Percentiles rank a stretch among this genome's conserved stretches.
Conservation (phyloP, 2,329 filamentous ascomycete species). For the Fusarium subtropicale region DNA sequence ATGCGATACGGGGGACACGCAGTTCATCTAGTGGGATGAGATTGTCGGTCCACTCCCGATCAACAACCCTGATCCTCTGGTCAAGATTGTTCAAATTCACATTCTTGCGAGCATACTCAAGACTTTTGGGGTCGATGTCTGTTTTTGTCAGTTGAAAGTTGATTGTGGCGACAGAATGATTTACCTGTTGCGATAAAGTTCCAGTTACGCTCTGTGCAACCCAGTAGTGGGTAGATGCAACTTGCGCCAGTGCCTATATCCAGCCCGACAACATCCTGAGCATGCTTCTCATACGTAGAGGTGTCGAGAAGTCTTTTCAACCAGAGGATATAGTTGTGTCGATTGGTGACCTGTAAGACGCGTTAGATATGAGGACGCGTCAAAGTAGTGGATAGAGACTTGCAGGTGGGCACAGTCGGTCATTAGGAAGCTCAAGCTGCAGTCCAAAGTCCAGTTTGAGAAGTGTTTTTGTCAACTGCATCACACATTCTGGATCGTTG, state of each 20-base stretch:
- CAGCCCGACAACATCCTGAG: slow-evolving; percentile 72
- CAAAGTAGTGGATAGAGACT: slow-evolving; percentile 29
- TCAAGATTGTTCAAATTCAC: slow-evolving; percentile 73
- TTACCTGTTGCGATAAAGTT: slow-evolving; percentile 73
- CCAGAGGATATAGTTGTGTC: slow-evolving; percentile 93
- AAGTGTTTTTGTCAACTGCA: slow-evolving; percentile 84
- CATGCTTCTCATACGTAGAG: slow-evolving; percentile 63
- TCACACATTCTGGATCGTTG: slow-evolving; percentile 77
- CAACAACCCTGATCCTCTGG: slow-evolving; percentile 71
- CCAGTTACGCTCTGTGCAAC: slow-evolving; percentile 78
- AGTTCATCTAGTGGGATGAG: slow-evolving; percentile 74
- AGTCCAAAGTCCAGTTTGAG: slow-evolving; percentile 81
- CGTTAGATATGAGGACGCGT: slow-evolving; percentile 15
- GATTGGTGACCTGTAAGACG: slow-evolving; percentile 63
- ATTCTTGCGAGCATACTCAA: slow-evolving; percentile 75
- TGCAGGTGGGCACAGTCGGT: slow-evolving; percentile 89
- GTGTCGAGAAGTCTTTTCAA: slow-evolving; percentile 84
- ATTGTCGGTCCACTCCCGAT: slow-evolving; percentile 61
- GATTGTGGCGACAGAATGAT: neutral
- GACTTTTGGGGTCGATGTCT: slow-evolving; percentile 81
- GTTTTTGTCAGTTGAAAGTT: neutral
- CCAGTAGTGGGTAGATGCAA: slow-evolving; percentile 89
- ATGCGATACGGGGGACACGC: slow-evolving; percentile 70
- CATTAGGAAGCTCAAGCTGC: slow-evolving; percentile 74
- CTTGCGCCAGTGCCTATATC: slow-evolving; percentile 94